Conservation (phyloP, 2,329 filamentous ascomycete genomes). For the Talaromyces sp. region DNA sequence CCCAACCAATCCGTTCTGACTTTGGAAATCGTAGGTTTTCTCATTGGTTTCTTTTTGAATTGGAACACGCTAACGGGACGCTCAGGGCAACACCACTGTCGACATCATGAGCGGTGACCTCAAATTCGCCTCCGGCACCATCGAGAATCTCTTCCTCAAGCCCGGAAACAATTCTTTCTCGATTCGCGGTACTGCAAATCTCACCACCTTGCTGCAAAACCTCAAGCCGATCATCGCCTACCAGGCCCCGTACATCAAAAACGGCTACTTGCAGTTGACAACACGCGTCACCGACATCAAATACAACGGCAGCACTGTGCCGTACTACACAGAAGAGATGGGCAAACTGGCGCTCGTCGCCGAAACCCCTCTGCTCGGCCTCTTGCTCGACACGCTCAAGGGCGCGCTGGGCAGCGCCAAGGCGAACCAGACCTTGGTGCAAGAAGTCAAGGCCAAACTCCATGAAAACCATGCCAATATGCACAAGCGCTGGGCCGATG, state of each 20-base stretch:
- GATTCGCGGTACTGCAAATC: constrained; percentile 45
- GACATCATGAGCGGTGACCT: constrained; percentile 45
- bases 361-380: constrained; percentile 19
- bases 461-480: background rate
- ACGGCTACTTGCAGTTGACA: constrained; percentile 22
- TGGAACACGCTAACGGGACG: background rate
- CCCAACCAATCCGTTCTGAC: constrained; percentile 55
- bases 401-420: background rate
- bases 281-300: constrained; percentile 22
- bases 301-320: constrained; percentile 25
- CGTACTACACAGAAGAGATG: constrained; percentile 32
- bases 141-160: constrained; percentile 46
- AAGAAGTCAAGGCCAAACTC: background rate
- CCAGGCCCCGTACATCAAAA: constrained; percentile 19
- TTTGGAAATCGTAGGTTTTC: constrained; percentile 39
- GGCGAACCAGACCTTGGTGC: background rate
- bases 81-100: constrained; percentile 48
- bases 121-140: constrained; percentile 45
- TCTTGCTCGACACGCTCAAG: constrained; percentile 24
- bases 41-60: background rate
- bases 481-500: background rate
- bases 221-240: constrained; percentile 19
- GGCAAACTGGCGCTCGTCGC: constrained; percentile 24
- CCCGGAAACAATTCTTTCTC: constrained; percentile 50
- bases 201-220: constrained; percentile 30